Conservation (phyloP, 2,329 filamentous ascomycete species). For the Calonectria pteridis region DNA sequence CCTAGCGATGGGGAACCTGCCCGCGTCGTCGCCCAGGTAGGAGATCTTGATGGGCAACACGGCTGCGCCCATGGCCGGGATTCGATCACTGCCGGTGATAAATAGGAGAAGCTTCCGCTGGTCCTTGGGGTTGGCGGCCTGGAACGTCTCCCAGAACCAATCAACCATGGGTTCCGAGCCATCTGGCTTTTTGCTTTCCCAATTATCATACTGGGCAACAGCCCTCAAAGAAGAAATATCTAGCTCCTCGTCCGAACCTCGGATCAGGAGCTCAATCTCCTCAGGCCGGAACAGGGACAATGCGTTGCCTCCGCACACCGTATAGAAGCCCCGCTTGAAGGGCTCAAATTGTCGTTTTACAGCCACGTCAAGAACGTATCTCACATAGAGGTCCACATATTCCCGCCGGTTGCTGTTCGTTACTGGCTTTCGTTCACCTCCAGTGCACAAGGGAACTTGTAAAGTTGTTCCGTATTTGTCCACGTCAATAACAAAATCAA, state of each 20-base stretch:
- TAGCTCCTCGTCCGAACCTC: constrained; percentile 86
- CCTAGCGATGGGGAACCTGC: constrained; percentile 84
- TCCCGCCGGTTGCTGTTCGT: constrained; percentile 88
- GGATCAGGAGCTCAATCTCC: constrained; percentile 89
- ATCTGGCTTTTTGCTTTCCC: constrained; percentile 69
- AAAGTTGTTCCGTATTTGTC: constrained; percentile 80
- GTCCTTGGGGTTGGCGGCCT: constrained; percentile 71
- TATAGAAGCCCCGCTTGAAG: constrained; percentile 94
- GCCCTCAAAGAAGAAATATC: constrained; percentile 82
- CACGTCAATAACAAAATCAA: constrained; percentile 83
- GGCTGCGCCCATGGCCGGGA: constrained; percentile 88
- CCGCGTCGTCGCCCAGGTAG: constrained; percentile 80
- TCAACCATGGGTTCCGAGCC: constrained; percentile 75
- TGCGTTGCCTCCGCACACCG: constrained; percentile 89
- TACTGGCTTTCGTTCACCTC: constrained; percentile 80
- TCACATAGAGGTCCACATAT: constrained; percentile 88
- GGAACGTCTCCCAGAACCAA: constrained; percentile 93
- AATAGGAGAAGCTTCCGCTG: constrained; percentile 87
- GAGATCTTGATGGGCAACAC: constrained; percentile 82
- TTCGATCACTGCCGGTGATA: constrained; percentile 90
- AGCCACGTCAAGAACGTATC: constrained; percentile 81
- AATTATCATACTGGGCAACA: constrained; percentile 86
- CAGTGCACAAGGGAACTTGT: constrained; percentile 77
- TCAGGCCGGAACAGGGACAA: constrained; percentile 89
- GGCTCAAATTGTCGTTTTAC: constrained; percentile 89